Evolutionary conservation across 352 stramenopile genomes (phyloP).

Genomic region (Phytophthora chlamydospora): DNA sequence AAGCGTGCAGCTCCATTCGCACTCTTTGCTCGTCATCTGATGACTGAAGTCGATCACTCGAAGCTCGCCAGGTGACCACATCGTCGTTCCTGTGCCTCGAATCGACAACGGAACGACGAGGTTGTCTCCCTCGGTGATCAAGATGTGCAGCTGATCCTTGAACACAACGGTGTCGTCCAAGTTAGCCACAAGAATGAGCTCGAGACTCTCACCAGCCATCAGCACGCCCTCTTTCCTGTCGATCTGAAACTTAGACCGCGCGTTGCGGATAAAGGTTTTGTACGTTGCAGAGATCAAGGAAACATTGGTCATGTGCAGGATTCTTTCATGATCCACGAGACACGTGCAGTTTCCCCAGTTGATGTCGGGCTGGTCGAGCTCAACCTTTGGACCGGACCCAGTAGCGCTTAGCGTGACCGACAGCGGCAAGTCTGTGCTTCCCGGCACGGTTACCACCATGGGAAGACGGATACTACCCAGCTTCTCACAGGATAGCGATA

Average conservation of each 20-base stretch:
- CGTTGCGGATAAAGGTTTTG: constrained; percentile 94
- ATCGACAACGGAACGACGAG: constrained; percentile 89
- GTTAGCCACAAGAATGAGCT: constrained; percentile 87
- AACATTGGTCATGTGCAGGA: constrained; percentile 87
- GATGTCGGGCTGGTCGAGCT: constrained; percentile 80
- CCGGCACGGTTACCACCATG: constrained; percentile 83
- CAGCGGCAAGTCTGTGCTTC: constrained; percentile 90
- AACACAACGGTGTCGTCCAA: constrained; percentile 94
- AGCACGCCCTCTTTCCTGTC: constrained; percentile 90
- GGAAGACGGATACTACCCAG: constrained; percentile 92
- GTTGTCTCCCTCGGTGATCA: constrained; percentile 92
- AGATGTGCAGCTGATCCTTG: constrained; percentile 94
- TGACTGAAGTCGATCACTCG: constrained; percentile 91
- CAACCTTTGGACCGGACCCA: constrained; percentile 86
- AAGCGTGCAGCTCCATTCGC: constrained; percentile 92
- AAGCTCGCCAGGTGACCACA: constrained; percentile 92
- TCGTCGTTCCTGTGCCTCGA: constrained; percentile 93
- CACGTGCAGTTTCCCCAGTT: constrained; percentile 93
- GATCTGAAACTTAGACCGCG: constrained; percentile 92
- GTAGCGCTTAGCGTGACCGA: constrained; percentile 85
- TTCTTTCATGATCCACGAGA: constrained; percentile 78
- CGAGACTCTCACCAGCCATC: constrained; percentile 72
- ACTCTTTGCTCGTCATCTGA: constrained; percentile 91
- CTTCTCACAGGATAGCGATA: constrained; percentile 91
- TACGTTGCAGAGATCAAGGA: constrained; percentile 91